These are phyloP conservation scores for Vitis amurensis DNA, from an alignment of 164 flowering plant species.

Conservation along the genomic window DNA sequence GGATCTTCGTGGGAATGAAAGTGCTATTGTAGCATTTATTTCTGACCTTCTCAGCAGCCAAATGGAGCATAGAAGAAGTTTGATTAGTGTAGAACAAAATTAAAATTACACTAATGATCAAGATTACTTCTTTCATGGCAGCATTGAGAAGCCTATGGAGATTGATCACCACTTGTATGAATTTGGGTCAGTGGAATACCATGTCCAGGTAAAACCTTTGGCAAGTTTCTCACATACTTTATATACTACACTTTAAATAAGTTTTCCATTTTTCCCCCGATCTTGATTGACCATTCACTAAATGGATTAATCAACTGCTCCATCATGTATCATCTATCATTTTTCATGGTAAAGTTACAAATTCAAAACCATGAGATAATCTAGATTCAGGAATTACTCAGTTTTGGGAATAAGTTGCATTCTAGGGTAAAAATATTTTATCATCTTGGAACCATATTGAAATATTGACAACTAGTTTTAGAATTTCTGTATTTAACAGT, in stretches of 20 bases:
- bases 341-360: too few species aligned
- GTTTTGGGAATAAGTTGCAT: background rate
- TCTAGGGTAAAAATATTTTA: background rate
- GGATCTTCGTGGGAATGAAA: too few species aligned
- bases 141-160: slow-evolving; percentile 54
- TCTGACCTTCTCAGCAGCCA: background rate
- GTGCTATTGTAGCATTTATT: too few species aligned
- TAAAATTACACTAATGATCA: background rate
- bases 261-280: too few species aligned
- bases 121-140: slow-evolving; percentile 26
- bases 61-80: background rate
- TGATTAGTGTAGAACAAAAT: background rate
- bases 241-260: too few species aligned
- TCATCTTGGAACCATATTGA: background rate
- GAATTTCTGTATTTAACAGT: slow-evolving; percentile 35
- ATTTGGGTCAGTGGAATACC: slow-evolving; percentile 81
- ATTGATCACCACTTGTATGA: slow-evolving; percentile 77
- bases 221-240: background rate
- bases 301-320: too few species aligned
- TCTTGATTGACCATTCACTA: too few species aligned
- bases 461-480: background rate
- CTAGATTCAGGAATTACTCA: background rate
- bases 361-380: too few species aligned
- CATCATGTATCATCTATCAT: too few species aligned
- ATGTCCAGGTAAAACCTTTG: slow-evolving; percentile 57